A percentile compares a stretch with the other conserved stretches of the same genome.
Conservation (phyloP, 345 rosid genomes). For the Eucalyptus urophylla region DNA sequence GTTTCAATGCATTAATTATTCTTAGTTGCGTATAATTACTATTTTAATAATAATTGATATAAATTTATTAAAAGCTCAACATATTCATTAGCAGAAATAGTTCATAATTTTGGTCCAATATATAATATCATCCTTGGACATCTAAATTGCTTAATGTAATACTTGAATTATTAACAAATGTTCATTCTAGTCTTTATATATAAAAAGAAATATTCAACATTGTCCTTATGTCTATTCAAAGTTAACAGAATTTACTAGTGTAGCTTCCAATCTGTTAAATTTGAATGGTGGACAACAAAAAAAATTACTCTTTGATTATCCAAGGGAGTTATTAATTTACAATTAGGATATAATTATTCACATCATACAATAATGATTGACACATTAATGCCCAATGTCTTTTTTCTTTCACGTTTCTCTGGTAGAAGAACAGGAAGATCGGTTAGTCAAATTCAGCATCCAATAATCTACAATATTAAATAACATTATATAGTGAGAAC, state of each 20-base stretch:
- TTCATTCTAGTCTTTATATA: background rate
- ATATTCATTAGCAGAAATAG: background rate
- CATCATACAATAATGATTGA: background rate
- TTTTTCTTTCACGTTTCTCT: accelerated
- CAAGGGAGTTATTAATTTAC: background rate
- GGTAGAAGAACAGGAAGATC: background rate
- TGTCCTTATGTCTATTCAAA: background rate
- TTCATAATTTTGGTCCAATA: background rate
- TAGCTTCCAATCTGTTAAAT: accelerated
- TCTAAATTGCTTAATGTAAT: background rate
- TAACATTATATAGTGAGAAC: too few relatives aligned
- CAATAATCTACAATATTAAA: background rate
- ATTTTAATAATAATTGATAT: background rate
- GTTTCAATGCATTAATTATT: background rate
- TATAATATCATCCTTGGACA: accelerated
- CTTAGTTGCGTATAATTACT: background rate
- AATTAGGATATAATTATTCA: accelerated
- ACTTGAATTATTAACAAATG: background rate
- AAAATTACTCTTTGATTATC: accelerated
- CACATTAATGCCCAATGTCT: too few relatives aligned
- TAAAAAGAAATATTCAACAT: background rate
- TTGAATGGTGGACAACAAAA: background rate
- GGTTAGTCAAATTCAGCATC: accelerated
- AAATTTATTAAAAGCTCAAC: background rate
- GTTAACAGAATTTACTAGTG: background rate